Evolutionary conservation across 2,329 filamentous ascomycete genomes (phyloP), one percentile per base, ranked within the genome.

Genomic region (Botrytis byssoidea): DNA sequence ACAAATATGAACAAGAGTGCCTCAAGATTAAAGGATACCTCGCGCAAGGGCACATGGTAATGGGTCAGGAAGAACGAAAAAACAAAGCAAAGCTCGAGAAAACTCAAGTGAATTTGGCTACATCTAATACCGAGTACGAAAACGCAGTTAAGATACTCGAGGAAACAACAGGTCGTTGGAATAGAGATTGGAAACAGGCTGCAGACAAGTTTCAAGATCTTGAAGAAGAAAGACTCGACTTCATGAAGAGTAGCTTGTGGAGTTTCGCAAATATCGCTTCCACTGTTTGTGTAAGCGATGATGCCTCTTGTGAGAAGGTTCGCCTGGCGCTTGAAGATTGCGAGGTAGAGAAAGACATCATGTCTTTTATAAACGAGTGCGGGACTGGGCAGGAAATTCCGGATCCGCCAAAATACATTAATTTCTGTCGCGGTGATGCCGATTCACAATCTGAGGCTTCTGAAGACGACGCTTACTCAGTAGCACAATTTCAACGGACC

Each of bases 201-300:
- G 97, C 96, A 79, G 97, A 97, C 86, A 99, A 98, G 85, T 99
- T 99, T 83, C 97, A 99, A 85, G 97, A 99, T 80, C 89, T 99
- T 20, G 96, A 99, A 83, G 97, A 99, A 82, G 96, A 99, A 83
- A 89, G 96, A 61, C 88, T 99, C 57, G 96, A 99, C 83, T 99
- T 97, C 81, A 95, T 94, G 77, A 99, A 98, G 86, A 97, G 93
- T 84, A 98, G 96, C 80, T 86, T 99, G 12, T 99, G 96, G 97
- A 95, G 91, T 22, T 99, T 98, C 84, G 95, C 96, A 73, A 99
- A 99, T 82, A 94, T 99, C 79, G 91, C 96, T 0, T 98, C 95
- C 0, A 98, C 95, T 0, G 96, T 98, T 18, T 99, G 96, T 81
- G 96, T 99, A 66, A 98, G 95, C 81, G 96, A 99, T 80, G 96